Evolutionary conservation across 1,139 yeast genomes (phyloP).

Genomic region (Saccharomyces hybrid): DNA sequence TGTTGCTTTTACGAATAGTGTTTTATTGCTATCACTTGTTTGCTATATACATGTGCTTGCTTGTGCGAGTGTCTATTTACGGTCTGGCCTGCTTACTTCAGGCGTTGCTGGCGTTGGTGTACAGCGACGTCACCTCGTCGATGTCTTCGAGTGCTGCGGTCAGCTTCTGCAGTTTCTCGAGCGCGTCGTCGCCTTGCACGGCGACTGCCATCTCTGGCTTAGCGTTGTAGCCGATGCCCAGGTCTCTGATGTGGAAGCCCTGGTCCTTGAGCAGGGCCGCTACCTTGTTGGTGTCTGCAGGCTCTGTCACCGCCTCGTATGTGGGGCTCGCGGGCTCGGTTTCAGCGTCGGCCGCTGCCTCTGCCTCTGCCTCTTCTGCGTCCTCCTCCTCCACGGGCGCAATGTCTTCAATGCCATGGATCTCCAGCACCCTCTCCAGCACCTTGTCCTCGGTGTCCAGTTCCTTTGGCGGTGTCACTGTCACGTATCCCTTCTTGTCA

Average conservation of each 20-base stretch:
- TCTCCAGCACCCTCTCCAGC: constrained; percentile 66
- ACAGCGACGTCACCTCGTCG: constrained; percentile 52
- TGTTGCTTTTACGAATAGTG: constrained; percentile 1
- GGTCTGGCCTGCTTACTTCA: constrained; percentile 40
- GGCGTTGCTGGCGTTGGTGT: constrained; percentile 55
- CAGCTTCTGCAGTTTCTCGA: constrained; percentile 50
- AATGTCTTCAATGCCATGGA: constrained; percentile 78
- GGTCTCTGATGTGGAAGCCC: constrained; percentile 58
- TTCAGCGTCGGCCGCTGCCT: constrained; percentile 13
- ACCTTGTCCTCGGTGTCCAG: constrained; percentile 48
- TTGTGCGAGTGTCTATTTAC: neutral
- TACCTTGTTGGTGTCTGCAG: constrained; percentile 52
- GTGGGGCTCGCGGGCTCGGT: constrained; percentile 9
- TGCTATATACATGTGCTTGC: neutral
- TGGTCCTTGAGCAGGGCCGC: constrained; percentile 49
- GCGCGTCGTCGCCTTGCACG: constrained; percentile 47
- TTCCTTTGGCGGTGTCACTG: constrained; percentile 36
- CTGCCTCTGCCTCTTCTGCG: constrained; percentile 34
- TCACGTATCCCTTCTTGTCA: constrained; percentile 65
- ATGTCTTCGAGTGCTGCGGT: constrained; percentile 38
- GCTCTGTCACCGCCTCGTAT: constrained; percentile 46
- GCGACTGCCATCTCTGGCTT: constrained; percentile 52
- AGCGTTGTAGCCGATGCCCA: constrained; percentile 63
- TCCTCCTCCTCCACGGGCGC: constrained; percentile 42
- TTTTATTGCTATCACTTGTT: neutral